phyloP scores from a whole-genome alignment of 2,329 filamentous ascomycete genomes.

The Alternaria atra region DNA sequence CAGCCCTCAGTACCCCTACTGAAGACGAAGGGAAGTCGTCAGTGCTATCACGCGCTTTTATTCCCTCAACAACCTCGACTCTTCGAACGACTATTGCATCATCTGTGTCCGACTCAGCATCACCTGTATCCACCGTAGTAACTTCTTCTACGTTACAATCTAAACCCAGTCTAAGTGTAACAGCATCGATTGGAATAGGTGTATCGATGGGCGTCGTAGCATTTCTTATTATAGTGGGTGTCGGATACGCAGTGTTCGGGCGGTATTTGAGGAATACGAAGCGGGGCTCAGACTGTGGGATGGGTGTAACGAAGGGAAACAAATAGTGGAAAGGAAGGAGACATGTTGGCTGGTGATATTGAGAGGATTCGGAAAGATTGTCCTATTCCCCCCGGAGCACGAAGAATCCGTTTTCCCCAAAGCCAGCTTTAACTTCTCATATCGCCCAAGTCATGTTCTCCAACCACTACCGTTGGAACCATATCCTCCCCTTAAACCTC shows the following conservation, averaged over 20 bases:
- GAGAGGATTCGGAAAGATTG: not conserved
- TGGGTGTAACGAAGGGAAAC: not conserved
- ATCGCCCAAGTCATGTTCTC: not conserved
- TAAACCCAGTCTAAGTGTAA: not conserved
- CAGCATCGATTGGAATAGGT: not conserved
- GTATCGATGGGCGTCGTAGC: slow-evolving; percentile 3
- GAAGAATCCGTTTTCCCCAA: not conserved
- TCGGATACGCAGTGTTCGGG: slow-evolving; percentile 1
- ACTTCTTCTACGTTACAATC: not conserved
- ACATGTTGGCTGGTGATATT: not conserved
- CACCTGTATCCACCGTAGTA: not conserved
- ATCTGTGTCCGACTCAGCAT: not conserved
- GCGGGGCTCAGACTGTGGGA: not conserved
- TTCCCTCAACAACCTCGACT: not conserved
- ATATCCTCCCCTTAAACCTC: not conserved
- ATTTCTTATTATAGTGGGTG: not conserved
- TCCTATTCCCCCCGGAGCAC: not conserved
- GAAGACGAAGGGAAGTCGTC: not conserved
- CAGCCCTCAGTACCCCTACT: not conserved
- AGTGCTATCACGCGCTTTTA: not conserved
- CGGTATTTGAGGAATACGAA: not conserved
- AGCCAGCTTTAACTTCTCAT: not conserved
- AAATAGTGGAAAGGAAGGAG: not conserved
- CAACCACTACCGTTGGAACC: not conserved
- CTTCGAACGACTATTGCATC: not conserved